Base-by-base conservation (phyloP, 2,329 filamentous ascomycete species). In the Beauveria australis region DNA sequence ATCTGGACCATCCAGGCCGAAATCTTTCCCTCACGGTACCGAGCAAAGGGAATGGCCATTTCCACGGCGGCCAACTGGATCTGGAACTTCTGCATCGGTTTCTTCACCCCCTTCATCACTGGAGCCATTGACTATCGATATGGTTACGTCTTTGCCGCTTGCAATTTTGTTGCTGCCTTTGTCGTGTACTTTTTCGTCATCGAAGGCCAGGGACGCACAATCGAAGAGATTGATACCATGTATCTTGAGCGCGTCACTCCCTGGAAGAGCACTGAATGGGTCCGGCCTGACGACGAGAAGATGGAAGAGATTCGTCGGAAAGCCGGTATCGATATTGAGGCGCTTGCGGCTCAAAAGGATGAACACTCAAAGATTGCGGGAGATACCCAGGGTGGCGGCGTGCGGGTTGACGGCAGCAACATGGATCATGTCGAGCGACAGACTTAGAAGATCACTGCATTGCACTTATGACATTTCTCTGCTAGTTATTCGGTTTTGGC, bases 141-240 rank as follows among this genome's bases (percentile, higher is more conserved):
- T 67, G 89, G 89, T 2, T 89, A 91, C 64, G 84, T 92, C 33
- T 92, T 92, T 71, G 89, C 88, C 0, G 86, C 79, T 0, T 91
- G 87, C 69, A 88, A 89, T 66, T 75, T 89, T 19, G 76, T 82
- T 0, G 88, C 82, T 0, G 82, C 84, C 0, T 64, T 85, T 0
- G 72, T 91, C 14, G 87, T 92, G 33, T 92, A 88, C 76, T 89
- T 92, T 74, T 91, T 91, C 71, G 81, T 92, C 57, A 84, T 88
- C 60, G 89, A 92, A 70, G 86, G 83, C 51, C 86, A 89, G 68
- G 89, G 87, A 57, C 82, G 88, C 6, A 86, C 84, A 0, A 79
- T 93, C 1, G 89, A 93, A 74, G 88, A 92, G 71, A 88, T 93
- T 60, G 89, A 93, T 67, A 87, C 85, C 53, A 89, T 89, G 86